Evolutionary conservation across 176 grass and related monocot genomes (phyloP).

Genomic region (Raddia guianensis): DNA sequence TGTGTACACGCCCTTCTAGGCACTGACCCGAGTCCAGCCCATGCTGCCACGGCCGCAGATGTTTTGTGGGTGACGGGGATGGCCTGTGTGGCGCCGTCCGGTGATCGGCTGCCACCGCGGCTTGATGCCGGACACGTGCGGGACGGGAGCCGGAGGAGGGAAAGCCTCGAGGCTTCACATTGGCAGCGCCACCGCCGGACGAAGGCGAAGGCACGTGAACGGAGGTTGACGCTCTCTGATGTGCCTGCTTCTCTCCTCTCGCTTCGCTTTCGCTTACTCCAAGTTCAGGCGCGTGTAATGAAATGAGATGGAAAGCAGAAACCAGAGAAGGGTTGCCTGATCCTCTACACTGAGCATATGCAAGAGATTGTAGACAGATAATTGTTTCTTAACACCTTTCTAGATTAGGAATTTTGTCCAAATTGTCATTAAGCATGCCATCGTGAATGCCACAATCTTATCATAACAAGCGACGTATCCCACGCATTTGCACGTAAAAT

Average conservation of each 20-base stretch:
- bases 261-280: too few relatives aligned
- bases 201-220: conserved; percentile 20
- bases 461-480: too few relatives aligned
- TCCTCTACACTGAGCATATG: too few relatives aligned
- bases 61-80: background rate
- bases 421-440: too few relatives aligned
- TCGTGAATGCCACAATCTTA: too few relatives aligned
- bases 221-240: conserved; percentile 14
- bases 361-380: too few relatives aligned
- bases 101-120: conserved; percentile 3
- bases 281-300: background rate
- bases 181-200: conserved; percentile 4
- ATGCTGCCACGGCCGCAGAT: conserved; percentile 17
- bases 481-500: too few relatives aligned
- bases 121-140: conserved; percentile 34
- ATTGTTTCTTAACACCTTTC: too few relatives aligned
- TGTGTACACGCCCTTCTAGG: background rate
- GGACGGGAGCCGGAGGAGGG: background rate
- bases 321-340: too few relatives aligned
- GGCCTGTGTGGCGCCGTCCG: conserved; percentile 1
- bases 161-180: conserved; percentile 21
- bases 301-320: background rate
- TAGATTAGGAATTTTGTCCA: too few relatives aligned
- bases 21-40: conserved; percentile 33
- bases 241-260: background rate